Conservation (phyloP, 2,329 filamentous ascomycete genomes). For the Amauroascus verrucosus region DNA sequence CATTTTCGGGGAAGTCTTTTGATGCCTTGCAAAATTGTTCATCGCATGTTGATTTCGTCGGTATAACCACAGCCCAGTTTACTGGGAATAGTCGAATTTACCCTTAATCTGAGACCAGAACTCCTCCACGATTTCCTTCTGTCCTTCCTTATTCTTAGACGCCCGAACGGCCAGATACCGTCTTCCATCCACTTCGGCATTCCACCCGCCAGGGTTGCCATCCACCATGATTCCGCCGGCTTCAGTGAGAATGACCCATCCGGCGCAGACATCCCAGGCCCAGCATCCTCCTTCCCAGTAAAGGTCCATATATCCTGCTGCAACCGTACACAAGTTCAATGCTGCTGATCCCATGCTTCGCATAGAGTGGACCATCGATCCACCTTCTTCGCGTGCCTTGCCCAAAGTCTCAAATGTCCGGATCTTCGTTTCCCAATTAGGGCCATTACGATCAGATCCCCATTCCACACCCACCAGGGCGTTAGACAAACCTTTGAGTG, state of each 20-base stretch:
- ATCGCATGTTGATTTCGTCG: too few relatives aligned
- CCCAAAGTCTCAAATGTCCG: constrained; percentile 44
- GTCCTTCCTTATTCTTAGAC: constrained; percentile 25
- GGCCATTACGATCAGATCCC: constrained; percentile 48
- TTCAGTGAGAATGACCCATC: constrained; percentile 51
- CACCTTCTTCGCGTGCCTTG: constrained; percentile 43
- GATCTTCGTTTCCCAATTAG: constrained; percentile 48
- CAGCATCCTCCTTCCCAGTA: constrained; percentile 58
- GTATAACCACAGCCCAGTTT: not conserved
- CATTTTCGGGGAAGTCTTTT: too few relatives aligned
- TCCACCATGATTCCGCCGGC: constrained; percentile 51
- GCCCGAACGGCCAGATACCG: constrained; percentile 40
- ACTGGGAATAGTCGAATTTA: constrained; percentile 25
- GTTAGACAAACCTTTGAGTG: constrained; percentile 40
- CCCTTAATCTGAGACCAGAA: constrained; percentile 35
- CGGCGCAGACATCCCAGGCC: constrained; percentile 58
- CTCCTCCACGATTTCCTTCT: constrained; percentile 34
- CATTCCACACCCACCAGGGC: constrained; percentile 51
- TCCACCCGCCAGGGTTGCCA: constrained; percentile 49
- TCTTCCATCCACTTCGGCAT: constrained; percentile 46
- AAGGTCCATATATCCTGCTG: constrained; percentile 47
- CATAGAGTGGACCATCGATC: constrained; percentile 53
- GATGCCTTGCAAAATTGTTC: too few relatives aligned
- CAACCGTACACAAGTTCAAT: constrained; percentile 51
- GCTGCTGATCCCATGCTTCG: constrained; percentile 50